These are phyloP conservation scores for Lactifluus pinguis DNA, from an alignment of 768 basidiomycete species.

Conservation along the genomic window DNA sequence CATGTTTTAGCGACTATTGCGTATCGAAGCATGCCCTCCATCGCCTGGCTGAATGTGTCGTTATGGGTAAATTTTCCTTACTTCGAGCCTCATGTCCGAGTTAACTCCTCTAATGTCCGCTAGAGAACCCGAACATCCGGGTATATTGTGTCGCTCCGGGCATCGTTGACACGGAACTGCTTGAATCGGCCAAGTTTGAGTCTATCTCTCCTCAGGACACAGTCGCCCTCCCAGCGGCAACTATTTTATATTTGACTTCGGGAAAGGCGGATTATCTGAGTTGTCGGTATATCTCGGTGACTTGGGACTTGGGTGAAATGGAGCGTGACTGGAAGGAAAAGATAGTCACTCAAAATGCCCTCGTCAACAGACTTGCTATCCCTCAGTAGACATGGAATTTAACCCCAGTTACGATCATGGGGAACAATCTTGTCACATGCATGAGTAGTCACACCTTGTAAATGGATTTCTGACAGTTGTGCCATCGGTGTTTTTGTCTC, in stretches of 20 bases:
- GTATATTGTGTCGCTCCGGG: background rate
- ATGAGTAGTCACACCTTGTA: too few relatives aligned
- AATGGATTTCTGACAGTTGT: too few relatives aligned
- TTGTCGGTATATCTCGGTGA: background rate
- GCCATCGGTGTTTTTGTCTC: too few relatives aligned
- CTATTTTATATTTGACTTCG: background rate
- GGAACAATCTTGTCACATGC: too few relatives aligned
- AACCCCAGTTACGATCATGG: too few relatives aligned
- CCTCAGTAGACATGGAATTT: background rate
- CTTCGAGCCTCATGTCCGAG: too few relatives aligned
- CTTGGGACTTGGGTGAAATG: background rate
- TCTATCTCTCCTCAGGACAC: background rate
- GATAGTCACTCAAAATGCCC: background rate
- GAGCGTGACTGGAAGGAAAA: background rate
- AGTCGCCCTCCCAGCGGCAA: background rate
- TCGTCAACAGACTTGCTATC: background rate
- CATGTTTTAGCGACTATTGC: conserved; percentile 6
- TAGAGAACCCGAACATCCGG: background rate
- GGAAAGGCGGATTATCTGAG: background rate
- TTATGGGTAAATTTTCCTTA: background rate
- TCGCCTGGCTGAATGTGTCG: background rate
- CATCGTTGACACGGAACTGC: background rate
- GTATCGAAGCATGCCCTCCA: background rate
- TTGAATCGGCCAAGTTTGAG: background rate
- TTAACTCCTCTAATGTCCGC: background rate